Evolutionary conservation across 768 basidiomycete genomes (phyloP), one percentile per base, ranked within the genome.

Genomic region (Podaxis mareebaensis): DNA sequence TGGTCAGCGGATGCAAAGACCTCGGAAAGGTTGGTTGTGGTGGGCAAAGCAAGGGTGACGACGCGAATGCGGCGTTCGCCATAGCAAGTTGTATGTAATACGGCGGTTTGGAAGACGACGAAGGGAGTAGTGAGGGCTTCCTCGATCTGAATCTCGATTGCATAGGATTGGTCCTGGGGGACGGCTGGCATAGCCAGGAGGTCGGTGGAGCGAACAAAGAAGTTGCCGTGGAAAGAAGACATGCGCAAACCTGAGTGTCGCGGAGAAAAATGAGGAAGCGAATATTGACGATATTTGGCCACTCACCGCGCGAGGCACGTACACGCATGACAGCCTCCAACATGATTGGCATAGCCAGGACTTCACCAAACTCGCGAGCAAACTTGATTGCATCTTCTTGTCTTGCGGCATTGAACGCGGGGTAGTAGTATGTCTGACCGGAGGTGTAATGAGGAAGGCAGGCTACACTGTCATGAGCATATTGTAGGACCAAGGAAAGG

Each of bases 211-310:
- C 96, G 90, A 61, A 97, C 94, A 72, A 99, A 99, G 81, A 98
- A 97, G 79, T 98, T 99, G 65, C 96, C 96, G 69, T 98, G 95
- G 91, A 96, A 99, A 0, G 93, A 92, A 6, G 95, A 89, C 95
- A 98, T 94, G 55, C 95, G 90, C 51, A 99, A 79, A 65, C 96
- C 91, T 91, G 64, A 2, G 13, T n/a, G 12, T 24, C 30, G 36
- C 4, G 20, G 60, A 11, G 2, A 24, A 56, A 38, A 67, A 60
- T 3, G 49, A 53, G 6, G 58, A 24, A 13, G 58, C 13, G 53
- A 24, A 40, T 46, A 55, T 24, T 60, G 7, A 55, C 11, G 24
- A 38, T 26, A 49, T 22, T 17, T 30, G 38, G 11, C n/a, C 6
- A 69, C 75, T 26, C 64, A 93, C 93, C 95, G 79, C 94, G 84